Conservation (phyloP, 2,329 filamentous ascomycete species). For the Claviceps arundinis region DNA sequence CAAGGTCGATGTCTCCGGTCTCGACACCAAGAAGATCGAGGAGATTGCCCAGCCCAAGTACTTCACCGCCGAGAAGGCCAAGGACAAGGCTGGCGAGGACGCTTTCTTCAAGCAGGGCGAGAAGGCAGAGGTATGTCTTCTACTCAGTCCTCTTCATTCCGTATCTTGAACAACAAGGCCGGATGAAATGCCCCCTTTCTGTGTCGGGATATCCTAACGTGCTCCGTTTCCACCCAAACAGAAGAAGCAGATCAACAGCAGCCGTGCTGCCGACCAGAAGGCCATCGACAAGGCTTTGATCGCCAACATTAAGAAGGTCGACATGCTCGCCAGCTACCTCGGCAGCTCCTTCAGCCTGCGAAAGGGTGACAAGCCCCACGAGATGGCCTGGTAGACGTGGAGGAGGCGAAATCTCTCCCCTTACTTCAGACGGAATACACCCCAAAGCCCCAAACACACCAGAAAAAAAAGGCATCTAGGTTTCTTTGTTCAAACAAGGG, state of each 20-base stretch:
- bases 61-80: conserved; percentile 90
- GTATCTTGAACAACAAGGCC: neutral
- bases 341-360: conserved; percentile 93
- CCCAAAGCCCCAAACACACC: no score
- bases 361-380: conserved; percentile 98
- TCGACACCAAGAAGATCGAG: conserved; percentile 84
- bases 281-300: conserved; percentile 92
- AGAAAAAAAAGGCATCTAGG: no score
- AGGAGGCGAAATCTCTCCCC: neutral
- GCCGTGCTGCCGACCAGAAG: conserved; percentile 95
- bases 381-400: conserved; percentile 89
- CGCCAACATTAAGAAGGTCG: conserved; percentile 96
- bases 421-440: no score
- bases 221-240: conserved; percentile 26
- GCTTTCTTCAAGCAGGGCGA: conserved; percentile 99
- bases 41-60: conserved; percentile 67
- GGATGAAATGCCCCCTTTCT: no score
- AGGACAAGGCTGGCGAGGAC: conserved; percentile 94
- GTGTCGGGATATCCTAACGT: neutral
- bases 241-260: conserved; percentile 95
- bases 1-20: conserved; percentile 69
- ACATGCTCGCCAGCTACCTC: conserved; percentile 87
- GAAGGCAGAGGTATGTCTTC: conserved; percentile 73
- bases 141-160: neutral
- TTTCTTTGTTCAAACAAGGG: no score